A percentile compares a stretch with the other conserved stretches of the same genome.
phyloP scores from a whole-genome alignment of 2,329 filamentous ascomycete genomes.

The Arthrobotrys sphaeroides region DNA sequence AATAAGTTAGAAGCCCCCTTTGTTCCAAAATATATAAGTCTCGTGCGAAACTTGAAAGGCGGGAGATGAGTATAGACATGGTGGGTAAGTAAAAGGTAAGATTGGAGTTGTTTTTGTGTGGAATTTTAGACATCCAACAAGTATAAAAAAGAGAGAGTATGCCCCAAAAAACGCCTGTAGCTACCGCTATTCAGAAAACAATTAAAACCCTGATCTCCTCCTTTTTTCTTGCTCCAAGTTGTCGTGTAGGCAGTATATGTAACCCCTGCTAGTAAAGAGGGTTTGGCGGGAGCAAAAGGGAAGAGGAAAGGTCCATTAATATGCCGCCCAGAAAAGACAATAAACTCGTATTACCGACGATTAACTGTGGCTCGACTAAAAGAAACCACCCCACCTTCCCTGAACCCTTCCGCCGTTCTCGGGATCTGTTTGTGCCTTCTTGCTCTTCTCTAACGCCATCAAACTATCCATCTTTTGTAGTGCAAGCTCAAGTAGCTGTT shows the following conservation, averaged over 20 bases:
- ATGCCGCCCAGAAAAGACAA: not conserved
- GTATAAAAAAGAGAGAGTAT: not conserved
- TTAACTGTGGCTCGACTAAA: constrained; percentile 20
- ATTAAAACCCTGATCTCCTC: not conserved
- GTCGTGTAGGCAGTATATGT: not conserved
- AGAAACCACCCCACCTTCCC: constrained; percentile 53
- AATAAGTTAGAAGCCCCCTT: not conserved
- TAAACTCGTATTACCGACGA: not conserved
- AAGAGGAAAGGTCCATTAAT: not conserved
- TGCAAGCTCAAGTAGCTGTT: constrained; percentile 91
- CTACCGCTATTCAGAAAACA: constrained; percentile 9
- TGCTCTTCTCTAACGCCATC: constrained; percentile 74
- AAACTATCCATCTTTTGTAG: constrained; percentile 95
- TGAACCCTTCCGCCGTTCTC: constrained; percentile 12
- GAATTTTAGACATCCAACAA: not conserved
- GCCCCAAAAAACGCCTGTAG: constrained; percentile 18
- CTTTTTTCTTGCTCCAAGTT: not conserved
- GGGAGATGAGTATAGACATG: constrained; percentile 3
- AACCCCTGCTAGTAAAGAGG: not conserved
- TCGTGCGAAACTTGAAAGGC: too few species aligned
- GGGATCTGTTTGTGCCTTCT: constrained; percentile 53
- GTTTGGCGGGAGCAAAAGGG: too few species aligned
- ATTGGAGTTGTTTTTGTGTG: constrained; percentile 8
- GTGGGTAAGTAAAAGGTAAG: constrained; percentile 4
- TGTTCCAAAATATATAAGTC: constrained; percentile 4